A percentile compares a stretch with the other conserved stretches of the same genome.
These are phyloP conservation scores for Trypanosoma boissoni DNA, from an alignment of 208 protist genomes.

Conservation along the genomic window DNA sequence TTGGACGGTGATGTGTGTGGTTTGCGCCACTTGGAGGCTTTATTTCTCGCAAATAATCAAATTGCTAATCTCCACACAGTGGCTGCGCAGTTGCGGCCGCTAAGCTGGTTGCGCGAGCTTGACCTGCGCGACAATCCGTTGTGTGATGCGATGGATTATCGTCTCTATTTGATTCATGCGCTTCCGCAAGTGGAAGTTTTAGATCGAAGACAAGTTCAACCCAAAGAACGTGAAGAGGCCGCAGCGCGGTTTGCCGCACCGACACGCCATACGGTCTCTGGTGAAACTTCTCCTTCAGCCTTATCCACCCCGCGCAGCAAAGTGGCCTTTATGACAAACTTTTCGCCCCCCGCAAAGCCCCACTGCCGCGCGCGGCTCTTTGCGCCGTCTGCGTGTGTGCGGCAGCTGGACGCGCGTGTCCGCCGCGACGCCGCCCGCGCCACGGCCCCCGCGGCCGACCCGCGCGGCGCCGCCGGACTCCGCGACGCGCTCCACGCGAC, in stretches of 20 bases:
- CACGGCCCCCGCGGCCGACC: slow-evolving; percentile 6
- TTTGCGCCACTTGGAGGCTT: slow-evolving; percentile 42
- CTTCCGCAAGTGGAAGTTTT: slow-evolving; percentile 70
- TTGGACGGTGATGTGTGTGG: slow-evolving; percentile 16
- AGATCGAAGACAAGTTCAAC: slow-evolving; percentile 47
- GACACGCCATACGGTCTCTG: neutral
- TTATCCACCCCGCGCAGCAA: slow-evolving; percentile 9
- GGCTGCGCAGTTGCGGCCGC: slow-evolving; percentile 31
- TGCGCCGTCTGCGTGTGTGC: slow-evolving; percentile 5
- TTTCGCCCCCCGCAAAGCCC: neutral
- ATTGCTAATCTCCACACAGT: slow-evolving; percentile 44
- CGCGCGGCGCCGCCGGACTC: slow-evolving; percentile 21
- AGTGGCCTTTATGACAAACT: too few species aligned
- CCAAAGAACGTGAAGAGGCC: slow-evolving; percentile 47
- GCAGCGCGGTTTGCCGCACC: slow-evolving; percentile 6
- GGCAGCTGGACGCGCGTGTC: slow-evolving; percentile 25
- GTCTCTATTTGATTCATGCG: slow-evolving; percentile 46
- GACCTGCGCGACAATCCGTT: slow-evolving; percentile 73
- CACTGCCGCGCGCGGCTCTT: neutral
- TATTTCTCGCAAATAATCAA: slow-evolving; percentile 62
- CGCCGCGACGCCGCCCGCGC: slow-evolving; percentile 10
- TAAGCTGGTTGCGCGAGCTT: slow-evolving; percentile 50
- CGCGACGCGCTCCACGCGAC: slow-evolving; percentile 54
- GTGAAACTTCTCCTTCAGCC: neutral
- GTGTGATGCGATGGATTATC: slow-evolving; percentile 57